phyloP scores from a whole-genome alignment of 148 eudicot genomes.

The Simmondsia chinensis region DNA sequence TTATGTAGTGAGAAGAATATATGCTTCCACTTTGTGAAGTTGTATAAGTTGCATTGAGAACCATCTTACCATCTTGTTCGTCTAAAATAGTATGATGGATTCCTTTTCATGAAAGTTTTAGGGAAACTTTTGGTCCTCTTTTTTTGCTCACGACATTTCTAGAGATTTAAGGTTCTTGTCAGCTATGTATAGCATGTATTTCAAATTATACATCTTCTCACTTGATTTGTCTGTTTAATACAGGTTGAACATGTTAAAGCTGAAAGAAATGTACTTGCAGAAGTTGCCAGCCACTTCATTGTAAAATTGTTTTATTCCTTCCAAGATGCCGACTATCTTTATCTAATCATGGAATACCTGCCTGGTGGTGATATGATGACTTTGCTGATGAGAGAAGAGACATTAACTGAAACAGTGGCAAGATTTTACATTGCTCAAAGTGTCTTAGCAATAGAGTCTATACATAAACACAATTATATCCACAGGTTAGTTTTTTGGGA shows the following conservation, averaged over 20 bases:
- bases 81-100: too few species aligned
- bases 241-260: slow-evolving; percentile 80
- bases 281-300: slow-evolving; percentile 54
- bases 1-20: too few species aligned
- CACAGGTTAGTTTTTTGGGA: slow-evolving; percentile 39
- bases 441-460: slow-evolving; percentile 67
- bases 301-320: slow-evolving; percentile 66
- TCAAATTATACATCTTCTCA: neutral
- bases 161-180: too few species aligned
- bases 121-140: too few species aligned
- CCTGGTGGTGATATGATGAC: slow-evolving; percentile 85
- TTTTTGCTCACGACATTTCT: too few species aligned
- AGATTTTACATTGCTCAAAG: slow-evolving; percentile 63
- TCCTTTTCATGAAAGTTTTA: too few species aligned
- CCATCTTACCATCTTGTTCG: too few species aligned
- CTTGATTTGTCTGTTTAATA: slow-evolving; percentile 1
- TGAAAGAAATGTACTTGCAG: slow-evolving; percentile 69
- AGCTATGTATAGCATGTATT: neutral
- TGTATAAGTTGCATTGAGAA: too few species aligned
- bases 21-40: too few species aligned
- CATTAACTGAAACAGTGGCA: slow-evolving; percentile 56
- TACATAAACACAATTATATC: slow-evolving; percentile 60
- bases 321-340: slow-evolving; percentile 64
- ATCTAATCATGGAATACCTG: slow-evolving; percentile 65
- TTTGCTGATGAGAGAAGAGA: slow-evolving; percentile 65